Conservation (phyloP, 2,329 filamentous ascomycete genomes). For the Fusarium buharicum region DNA sequence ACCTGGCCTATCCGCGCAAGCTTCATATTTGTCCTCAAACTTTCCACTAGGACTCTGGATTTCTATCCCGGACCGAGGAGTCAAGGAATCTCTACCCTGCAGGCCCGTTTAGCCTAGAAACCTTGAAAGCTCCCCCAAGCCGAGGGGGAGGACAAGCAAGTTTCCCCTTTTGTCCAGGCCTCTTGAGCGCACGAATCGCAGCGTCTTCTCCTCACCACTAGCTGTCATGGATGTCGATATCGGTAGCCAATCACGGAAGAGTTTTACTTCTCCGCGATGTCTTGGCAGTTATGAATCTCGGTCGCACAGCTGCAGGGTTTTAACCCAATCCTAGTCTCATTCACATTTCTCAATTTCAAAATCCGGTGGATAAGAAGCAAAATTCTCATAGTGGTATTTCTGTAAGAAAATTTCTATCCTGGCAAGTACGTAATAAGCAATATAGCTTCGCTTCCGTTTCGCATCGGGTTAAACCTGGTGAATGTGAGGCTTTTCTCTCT, state of each 20-base stretch:
- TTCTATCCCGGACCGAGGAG: conserved; percentile 20
- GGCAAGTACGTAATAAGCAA: conserved; percentile 1
- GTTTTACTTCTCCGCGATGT: conserved; percentile 31
- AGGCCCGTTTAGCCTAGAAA: conserved; percentile 30
- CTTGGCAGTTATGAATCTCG: conserved; percentile 26
- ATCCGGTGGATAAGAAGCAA: conserved; percentile 27
- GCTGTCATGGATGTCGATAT: conserved; percentile 33
- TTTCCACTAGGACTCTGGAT: conserved; percentile 7
- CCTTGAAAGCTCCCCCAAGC: conserved; percentile 8
- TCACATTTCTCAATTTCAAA: conserved; percentile 30
- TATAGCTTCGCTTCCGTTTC: conserved; percentile 12
- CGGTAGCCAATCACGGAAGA: conserved; percentile 35
- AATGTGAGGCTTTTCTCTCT: conserved; percentile 9
- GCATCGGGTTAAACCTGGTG: neutral
- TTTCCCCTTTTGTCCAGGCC: conserved; percentile 32
- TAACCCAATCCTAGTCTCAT: conserved; percentile 11
- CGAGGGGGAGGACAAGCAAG: neutral
- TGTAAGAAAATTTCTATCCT: conserved; percentile 11
- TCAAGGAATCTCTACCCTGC: conserved; percentile 26
- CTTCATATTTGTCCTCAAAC: neutral
- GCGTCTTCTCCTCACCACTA: conserved; percentile 24
- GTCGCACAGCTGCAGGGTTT: conserved; percentile 26
- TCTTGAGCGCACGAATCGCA: conserved; percentile 31
- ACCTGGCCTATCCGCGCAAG: neutral
- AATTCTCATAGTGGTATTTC: neutral